phyloP scores from a whole-genome alignment of 768 basidiomycete genomes.

The Psilocybe azurescens region DNA sequence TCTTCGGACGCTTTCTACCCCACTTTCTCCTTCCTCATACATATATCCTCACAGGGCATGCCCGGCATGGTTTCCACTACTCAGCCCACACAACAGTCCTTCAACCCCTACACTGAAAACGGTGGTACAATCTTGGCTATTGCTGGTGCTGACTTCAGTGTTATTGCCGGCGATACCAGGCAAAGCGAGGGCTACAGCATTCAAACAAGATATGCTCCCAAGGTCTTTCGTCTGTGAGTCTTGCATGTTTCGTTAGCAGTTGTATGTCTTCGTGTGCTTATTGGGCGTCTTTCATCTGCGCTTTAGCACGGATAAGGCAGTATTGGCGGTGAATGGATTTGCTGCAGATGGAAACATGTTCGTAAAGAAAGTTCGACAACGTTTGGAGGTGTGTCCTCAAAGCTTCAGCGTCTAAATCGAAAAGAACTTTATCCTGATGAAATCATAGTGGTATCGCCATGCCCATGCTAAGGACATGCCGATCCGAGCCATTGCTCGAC shows the following conservation, averaged over 20 bases:
- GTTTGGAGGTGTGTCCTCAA: conserved; percentile 78
- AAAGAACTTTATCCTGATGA: not conserved
- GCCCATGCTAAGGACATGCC: conserved; percentile 98
- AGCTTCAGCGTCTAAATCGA: not conserved
- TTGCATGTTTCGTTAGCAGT: not conserved
- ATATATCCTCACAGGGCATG: conserved; percentile 26
- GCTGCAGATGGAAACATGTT: conserved; percentile 98
- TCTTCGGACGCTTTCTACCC: conserved; percentile 26
- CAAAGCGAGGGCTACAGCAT: conserved; percentile 98
- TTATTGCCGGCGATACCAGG: conserved; percentile 95
- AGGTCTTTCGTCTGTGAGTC: conserved; percentile 90
- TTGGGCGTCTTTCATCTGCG: conserved; percentile 3
- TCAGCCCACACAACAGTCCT: conserved; percentile 55
- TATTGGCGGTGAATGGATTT: conserved; percentile 96
- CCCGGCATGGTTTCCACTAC: conserved; percentile 42
- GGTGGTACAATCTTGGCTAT: conserved; percentile 97
- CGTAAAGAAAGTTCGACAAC: conserved; percentile 94
- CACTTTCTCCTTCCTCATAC: conserved; percentile 1
- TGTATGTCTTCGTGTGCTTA: conserved; percentile 11
- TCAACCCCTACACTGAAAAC: conserved; percentile 92
- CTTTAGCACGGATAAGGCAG: conserved; percentile 86
- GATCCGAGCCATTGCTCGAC: conserved; percentile 94
- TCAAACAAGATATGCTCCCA: conserved; percentile 96
- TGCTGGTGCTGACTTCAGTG: conserved; percentile 90
- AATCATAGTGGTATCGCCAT: conserved; percentile 90